Evolutionary conservation across 495 filamentous ascomycete genomes (phyloP).

Genomic region (Pseudomonodictys pantanalensis): DNA sequence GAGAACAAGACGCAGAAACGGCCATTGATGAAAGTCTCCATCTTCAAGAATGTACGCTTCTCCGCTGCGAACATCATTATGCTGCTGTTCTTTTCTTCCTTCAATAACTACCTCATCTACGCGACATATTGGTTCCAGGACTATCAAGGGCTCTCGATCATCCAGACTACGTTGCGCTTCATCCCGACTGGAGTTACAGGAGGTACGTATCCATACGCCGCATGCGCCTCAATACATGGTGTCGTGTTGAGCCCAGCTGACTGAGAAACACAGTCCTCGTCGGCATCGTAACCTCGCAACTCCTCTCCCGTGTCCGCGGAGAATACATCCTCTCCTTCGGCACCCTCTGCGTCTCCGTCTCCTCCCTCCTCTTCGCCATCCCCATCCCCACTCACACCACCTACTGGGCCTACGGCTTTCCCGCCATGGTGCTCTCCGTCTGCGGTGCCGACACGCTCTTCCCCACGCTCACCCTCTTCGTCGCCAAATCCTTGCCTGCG

Average conservation of each 20-base stretch:
- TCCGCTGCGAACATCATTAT: conserved; percentile 60
- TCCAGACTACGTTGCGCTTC: conserved; percentile 61
- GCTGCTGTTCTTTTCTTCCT: conserved; percentile 57
- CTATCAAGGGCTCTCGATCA: conserved; percentile 51
- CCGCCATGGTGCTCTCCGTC: conserved; percentile 57
- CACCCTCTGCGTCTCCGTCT: conserved; percentile 47
- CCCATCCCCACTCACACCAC: conserved; percentile 53
- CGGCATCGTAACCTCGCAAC: conserved; percentile 52
- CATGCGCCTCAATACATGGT: background rate
- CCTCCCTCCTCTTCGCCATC: conserved; percentile 56
- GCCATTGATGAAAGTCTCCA: conserved; percentile 60
- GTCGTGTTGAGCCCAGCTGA: background rate
- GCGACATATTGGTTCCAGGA: conserved; percentile 64
- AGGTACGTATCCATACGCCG: no score
- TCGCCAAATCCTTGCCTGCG: conserved; percentile 54
- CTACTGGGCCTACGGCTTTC: conserved; percentile 61
- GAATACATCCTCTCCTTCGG: conserved; percentile 55
- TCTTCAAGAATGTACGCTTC: conserved; percentile 53
- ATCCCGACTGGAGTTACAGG: conserved; percentile 58
- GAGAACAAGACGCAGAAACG: conserved; percentile 47
- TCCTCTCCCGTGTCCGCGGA: conserved; percentile 53
- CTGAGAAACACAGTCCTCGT: conserved; percentile 42
- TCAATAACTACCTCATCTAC: conserved; percentile 59
- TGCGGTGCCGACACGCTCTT: conserved; percentile 59
- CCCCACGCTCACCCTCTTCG: conserved; percentile 59